A percentile compares a stretch with the other conserved stretches of the same genome.
These are phyloP conservation scores for Chalciporus pseudorubinellus DNA, from an alignment of 768 basidiomycete genomes.

Conservation along the genomic window DNA sequence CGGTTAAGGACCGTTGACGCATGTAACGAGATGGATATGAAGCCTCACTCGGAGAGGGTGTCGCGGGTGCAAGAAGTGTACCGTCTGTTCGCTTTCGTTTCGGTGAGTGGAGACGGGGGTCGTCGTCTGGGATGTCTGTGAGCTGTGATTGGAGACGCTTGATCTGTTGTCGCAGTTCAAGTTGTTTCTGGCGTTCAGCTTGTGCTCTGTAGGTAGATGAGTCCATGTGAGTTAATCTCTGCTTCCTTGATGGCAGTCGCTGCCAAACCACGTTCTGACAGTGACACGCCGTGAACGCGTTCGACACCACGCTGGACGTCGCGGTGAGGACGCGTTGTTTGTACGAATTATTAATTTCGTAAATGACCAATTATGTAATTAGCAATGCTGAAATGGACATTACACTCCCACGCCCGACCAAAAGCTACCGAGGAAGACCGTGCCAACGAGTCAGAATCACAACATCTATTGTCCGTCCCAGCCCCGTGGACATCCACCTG, in stretches of 20 bases:
- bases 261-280: constrained; percentile 13
- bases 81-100: constrained; percentile 46
- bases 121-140: constrained; percentile 30
- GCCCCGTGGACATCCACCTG: constrained; percentile 4
- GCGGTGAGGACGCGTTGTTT: constrained; percentile 25
- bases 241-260: not conserved
- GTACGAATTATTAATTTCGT: not conserved
- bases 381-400: not conserved
- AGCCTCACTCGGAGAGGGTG: constrained; percentile 65
- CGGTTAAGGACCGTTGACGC: not conserved
- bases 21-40: constrained; percentile 2
- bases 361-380: constrained; percentile 20
- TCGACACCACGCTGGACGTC: constrained; percentile 8
- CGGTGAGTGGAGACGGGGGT: constrained; percentile 36
- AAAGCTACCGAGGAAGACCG: not conserved
- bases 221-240: constrained; percentile 42
- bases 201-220: constrained; percentile 45
- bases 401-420: constrained; percentile 9
- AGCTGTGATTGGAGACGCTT: constrained; percentile 56
- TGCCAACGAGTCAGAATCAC: constrained; percentile 4
- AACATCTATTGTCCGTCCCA: constrained; percentile 11
- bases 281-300: constrained; percentile 12
- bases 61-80: constrained; percentile 43
- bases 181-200: constrained; percentile 42
- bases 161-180: constrained; percentile 54